These are phyloP conservation scores for Globisporangium rhizosaccharum DNA, from an alignment of 352 stramenopile genomes.

Conservation along the genomic window DNA sequence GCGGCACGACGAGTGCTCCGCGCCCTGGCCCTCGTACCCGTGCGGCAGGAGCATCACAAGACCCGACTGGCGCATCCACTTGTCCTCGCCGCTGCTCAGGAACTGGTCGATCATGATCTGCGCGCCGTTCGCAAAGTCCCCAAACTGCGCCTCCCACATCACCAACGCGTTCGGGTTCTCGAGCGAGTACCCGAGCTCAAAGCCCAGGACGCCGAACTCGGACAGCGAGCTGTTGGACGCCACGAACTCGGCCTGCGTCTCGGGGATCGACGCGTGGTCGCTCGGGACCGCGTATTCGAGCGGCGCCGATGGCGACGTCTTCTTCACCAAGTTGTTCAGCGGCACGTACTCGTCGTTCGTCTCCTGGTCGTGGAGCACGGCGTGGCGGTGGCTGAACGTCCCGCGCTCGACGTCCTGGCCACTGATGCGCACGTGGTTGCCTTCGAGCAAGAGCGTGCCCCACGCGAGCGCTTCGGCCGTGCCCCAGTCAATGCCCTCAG, in stretches of 20 bases:
- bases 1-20: slow-evolving; percentile 77
- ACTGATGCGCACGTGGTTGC: slow-evolving; percentile 76
- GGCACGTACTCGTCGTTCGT: slow-evolving; percentile 93
- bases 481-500: slow-evolving; percentile 83
- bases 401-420: slow-evolving; percentile 88
- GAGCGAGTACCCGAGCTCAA: slow-evolving; percentile 86
- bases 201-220: slow-evolving; percentile 81
- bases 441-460: slow-evolving; percentile 76
- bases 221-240: slow-evolving; percentile 81
- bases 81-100: slow-evolving; percentile 76
- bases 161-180: slow-evolving; percentile 67
- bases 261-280: slow-evolving; percentile 94
- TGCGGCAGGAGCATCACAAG: slow-evolving; percentile 78
- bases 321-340: slow-evolving; percentile 77
- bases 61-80: slow-evolving; percentile 89
- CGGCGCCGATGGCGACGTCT: slow-evolving; percentile 31
- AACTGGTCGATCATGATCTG: slow-evolving; percentile 89
- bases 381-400: slow-evolving; percentile 88
- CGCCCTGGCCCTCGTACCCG: slow-evolving; percentile 83
- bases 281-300: slow-evolving; percentile 95
- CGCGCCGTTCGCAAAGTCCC: slow-evolving; percentile 85
- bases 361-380: slow-evolving; percentile 87
- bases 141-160: slow-evolving; percentile 92
- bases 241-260: slow-evolving; percentile 80
- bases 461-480: slow-evolving; percentile 87